These are phyloP conservation scores for Agaricus bisporus DNA, from an alignment of 768 basidiomycete genomes.

Conservation along the genomic window DNA sequence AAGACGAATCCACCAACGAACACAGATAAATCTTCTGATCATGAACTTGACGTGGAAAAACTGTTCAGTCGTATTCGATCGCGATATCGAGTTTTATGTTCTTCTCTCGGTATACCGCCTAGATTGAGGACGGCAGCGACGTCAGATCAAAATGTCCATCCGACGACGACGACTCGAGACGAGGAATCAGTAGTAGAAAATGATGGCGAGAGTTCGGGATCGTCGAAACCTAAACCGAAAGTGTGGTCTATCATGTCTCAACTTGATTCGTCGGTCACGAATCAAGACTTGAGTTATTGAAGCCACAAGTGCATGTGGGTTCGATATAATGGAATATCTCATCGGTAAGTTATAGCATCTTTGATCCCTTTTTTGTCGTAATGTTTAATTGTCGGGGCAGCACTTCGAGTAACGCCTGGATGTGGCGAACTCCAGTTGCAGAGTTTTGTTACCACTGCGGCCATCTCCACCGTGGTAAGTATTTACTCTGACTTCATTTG, in stretches of 20 bases:
- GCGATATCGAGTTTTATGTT: slow-evolving; percentile 81
- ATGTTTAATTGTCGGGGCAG: background rate
- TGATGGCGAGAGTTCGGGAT: background rate
- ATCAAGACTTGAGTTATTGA: slow-evolving; percentile 18
- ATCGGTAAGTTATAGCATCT: too few relatives aligned
- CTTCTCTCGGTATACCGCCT: slow-evolving; percentile 63
- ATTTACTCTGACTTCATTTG: too few relatives aligned
- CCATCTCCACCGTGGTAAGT: too few relatives aligned
- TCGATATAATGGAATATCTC: too few relatives aligned
- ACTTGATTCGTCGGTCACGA: slow-evolving; percentile 20
- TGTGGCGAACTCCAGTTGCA: too few relatives aligned
- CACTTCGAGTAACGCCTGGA: background rate
- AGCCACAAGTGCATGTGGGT: too few relatives aligned
- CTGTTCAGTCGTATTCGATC: slow-evolving; percentile 83
- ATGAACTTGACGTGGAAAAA: slow-evolving; percentile 60
- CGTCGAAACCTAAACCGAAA: slow-evolving; percentile 11
- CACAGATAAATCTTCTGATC: slow-evolving; percentile 25
- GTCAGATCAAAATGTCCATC: background rate
- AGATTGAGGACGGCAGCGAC: slow-evolving; percentile 31
- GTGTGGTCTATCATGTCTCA: slow-evolving; percentile 17
- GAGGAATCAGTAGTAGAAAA: slow-evolving; percentile 3
- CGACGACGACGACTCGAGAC: background rate
- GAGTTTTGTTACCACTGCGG: too few relatives aligned
- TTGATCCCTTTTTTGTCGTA: too few relatives aligned
- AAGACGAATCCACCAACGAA: slow-evolving; percentile 58